Evolutionary conservation across 148 eudicot species (phyloP).

Genomic region (Fagopyrum esculentum): DNA sequence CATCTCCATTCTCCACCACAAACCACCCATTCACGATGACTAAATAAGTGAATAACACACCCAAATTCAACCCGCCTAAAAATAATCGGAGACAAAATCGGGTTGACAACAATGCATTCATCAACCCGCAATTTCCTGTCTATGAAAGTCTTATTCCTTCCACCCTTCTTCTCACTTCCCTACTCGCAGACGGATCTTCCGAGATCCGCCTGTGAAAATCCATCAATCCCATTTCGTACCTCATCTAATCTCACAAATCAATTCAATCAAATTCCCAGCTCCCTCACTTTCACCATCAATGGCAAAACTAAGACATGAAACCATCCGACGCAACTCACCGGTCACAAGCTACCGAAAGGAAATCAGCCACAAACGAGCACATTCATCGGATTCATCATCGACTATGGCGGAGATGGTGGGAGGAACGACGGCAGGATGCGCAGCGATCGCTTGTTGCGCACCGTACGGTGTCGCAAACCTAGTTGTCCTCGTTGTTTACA

Average conservation of each 20-base stretch:
- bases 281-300: background rate
- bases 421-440: conserved; percentile 52
- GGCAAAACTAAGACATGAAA: background rate
- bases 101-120: background rate
- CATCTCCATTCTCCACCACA: background rate
- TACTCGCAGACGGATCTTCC: background rate
- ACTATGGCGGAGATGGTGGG: conserved; percentile 43
- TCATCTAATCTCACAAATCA: background rate
- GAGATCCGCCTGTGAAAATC: background rate
- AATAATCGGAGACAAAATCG: background rate
- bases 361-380: background rate
- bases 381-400: background rate
- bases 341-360: background rate
- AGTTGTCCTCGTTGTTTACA: conserved; percentile 35
- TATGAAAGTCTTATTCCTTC: background rate
- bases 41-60: background rate
- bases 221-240: background rate
- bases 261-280: background rate
- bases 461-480: conserved; percentile 34
- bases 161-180: background rate
- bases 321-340: background rate
- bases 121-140: background rate
- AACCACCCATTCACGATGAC: background rate
- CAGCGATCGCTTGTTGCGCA: conserved; percentile 49
- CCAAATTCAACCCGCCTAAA: background rate